Conservation (phyloP, 2,329 filamentous ascomycete genomes). For the Colletotrichum coccodes region DNA sequence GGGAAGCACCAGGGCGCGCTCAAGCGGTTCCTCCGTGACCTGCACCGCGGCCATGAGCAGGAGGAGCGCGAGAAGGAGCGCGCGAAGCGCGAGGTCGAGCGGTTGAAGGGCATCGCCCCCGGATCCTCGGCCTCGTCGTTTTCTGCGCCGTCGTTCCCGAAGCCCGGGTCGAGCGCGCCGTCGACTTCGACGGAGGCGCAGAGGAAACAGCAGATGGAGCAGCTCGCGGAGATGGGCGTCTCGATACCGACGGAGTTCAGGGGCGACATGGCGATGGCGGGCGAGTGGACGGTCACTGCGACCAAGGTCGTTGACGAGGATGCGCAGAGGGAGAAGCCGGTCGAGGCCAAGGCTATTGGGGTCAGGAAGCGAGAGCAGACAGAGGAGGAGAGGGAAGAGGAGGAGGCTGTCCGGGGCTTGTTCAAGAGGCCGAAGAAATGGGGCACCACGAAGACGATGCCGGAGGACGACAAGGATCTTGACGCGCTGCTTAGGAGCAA, state of each 20-base stretch:
- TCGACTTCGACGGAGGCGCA: constrained; percentile 66
- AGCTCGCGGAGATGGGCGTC: constrained; percentile 88
- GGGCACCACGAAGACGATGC: constrained; percentile 62
- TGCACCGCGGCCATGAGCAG: constrained; percentile 86
- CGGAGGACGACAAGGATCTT: constrained; percentile 63
- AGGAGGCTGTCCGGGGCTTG: constrained; percentile 65
- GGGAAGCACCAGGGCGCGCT: constrained; percentile 85
- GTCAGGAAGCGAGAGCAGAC: constrained; percentile 71
- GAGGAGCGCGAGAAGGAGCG: constrained; percentile 84
- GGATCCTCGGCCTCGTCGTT: constrained; percentile 46
- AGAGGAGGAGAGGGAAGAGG: constrained; percentile 70
- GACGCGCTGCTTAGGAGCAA: constrained; percentile 66
- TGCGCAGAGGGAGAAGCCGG: constrained; percentile 48
- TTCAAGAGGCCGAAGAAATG: constrained; percentile 69
- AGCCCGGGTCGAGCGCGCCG: constrained; percentile 33
- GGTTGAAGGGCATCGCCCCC: constrained; percentile 81
- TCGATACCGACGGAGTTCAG: constrained; percentile 82
- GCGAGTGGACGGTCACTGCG: constrained; percentile 84
- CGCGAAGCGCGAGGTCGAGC: constrained; percentile 85
- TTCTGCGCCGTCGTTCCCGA: constrained; percentile 42
- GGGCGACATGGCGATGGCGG: constrained; percentile 84
- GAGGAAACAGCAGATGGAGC: constrained; percentile 84
- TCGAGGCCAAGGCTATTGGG: constrained; percentile 63
- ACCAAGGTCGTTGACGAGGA: constrained; percentile 66
- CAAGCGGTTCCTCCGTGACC: constrained; percentile 88